Conservation (phyloP, 176 grass and related monocot genomes). For the Echinochloa phyllopogon region DNA sequence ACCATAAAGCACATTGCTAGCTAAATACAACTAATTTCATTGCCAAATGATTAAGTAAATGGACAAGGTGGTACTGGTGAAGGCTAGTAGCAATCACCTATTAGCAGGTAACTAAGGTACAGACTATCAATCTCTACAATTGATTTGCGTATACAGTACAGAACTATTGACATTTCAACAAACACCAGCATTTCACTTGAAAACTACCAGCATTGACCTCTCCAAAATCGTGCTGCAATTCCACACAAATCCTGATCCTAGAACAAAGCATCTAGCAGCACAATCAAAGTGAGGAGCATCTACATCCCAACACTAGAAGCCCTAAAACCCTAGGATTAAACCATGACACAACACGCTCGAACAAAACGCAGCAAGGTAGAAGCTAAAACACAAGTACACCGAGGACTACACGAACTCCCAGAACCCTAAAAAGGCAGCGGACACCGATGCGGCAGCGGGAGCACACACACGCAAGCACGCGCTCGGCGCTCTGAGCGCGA, state of each 20-base stretch:
- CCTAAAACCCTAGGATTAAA: conserved; percentile 52
- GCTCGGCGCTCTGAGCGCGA: conserved; percentile 9
- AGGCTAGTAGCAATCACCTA: not conserved
- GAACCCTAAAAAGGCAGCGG: conserved; percentile 37
- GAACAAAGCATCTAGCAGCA: not conserved
- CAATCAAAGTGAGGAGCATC: conserved; percentile 5
- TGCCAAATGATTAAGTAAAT: not conserved
- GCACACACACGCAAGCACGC: not conserved
- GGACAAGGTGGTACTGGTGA: not conserved
- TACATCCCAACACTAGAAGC: not conserved
- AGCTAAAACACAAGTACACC: not conserved
- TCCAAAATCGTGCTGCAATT: not conserved
- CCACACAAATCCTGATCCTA: not conserved
- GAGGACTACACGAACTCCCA: conserved; percentile 6
- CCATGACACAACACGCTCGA: not conserved
- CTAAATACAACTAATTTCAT: conserved; percentile 15
- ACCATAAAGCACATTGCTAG: not conserved
- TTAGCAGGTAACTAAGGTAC: not conserved
- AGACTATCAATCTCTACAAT: not conserved
- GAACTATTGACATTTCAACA: not conserved
- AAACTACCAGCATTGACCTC: not conserved
- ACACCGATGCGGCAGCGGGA: not conserved
- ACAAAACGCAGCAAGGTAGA: not conserved
- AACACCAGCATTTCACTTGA: conserved; percentile 21
- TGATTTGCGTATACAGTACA: not conserved